Base-by-base conservation (phyloP, 2,329 filamentous ascomycete species). In the Aspergillus latus region DNA sequence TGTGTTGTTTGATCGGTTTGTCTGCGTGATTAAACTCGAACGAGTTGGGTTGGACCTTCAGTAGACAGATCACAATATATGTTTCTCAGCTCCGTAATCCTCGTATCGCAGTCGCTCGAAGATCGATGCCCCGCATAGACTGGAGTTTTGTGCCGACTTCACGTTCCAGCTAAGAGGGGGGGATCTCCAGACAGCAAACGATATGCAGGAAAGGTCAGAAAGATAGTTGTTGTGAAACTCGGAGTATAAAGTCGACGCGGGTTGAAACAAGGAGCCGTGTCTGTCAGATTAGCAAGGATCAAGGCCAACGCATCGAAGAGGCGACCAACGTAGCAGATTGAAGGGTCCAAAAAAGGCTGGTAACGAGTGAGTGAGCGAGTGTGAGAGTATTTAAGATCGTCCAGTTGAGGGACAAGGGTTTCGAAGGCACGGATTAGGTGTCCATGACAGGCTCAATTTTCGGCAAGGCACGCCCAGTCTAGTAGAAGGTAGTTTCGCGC, bases 381-480 rank as follows among this genome's bases (percentile, higher is more conserved):
- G 21, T 21, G 21, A 21, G 21, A 21, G 46, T 36, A 43, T 43
- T 47, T 44, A 44, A 48, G 32, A 49, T 26, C 45, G 30, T 34
- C 46, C 39, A 43, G 32, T 29, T 45, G n/a, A 13, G 42, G 34
- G 54, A 51, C 40, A 45, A 52, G 54, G 48, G 44, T 36, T 47
- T 13, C 32, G 28, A 39, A 47, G 39, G 54, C 47, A 47, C 29
- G 36, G 44, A 49, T 49, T 48, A 46, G 47, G 44, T 48, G 43
- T 29, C 49, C 29, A 44, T 57, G 53, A 51, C 13, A 16, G 28
- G 15, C 15, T 42, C 44, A 44, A 29, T 21, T 8, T 48, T 52
- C 55, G 40, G 55, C 55, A 57, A 57, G 55, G 55, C 47, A 53
- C 45, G 28, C n/a, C 16, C 44, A 32, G 30, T 49, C 55, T 57